A percentile compares a stretch with the other conserved stretches of the same genome.
Evolutionary conservation across 1,284 basidiomycete species (phyloP).

Genomic region (Ceratobasidium sp.): DNA sequence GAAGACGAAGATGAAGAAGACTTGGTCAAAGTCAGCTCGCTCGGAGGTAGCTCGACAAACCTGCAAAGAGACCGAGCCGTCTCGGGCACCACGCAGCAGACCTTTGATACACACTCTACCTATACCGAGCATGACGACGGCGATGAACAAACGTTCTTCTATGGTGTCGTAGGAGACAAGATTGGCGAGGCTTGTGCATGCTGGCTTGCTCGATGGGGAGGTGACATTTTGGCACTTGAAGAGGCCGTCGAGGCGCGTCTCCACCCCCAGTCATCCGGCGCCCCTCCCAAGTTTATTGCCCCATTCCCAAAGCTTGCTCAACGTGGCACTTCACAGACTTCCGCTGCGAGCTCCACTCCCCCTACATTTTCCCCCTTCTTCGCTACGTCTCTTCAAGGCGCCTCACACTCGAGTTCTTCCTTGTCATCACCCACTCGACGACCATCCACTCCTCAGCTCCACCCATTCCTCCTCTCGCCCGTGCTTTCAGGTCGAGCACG

Average conservation of each 20-base stretch:
- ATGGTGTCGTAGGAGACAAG: constrained; percentile 84
- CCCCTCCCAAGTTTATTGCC: constrained; percentile 37
- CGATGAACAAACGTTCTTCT: constrained; percentile 60
- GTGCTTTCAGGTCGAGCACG: neutral
- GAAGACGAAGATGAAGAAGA: constrained; percentile 47
- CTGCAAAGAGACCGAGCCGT: constrained; percentile 7
- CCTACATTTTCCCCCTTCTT: constrained; percentile 25
- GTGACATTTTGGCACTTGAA: constrained; percentile 77
- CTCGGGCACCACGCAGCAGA: constrained; percentile 8
- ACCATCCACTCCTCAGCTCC: neutral
- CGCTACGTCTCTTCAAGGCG: constrained; percentile 7
- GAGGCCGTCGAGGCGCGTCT: constrained; percentile 48
- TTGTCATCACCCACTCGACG: constrained; percentile 32
- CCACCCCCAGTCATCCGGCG: neutral
- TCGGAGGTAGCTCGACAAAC: neutral
- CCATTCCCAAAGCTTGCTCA: constrained; percentile 9
- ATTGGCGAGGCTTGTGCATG: constrained; percentile 89
- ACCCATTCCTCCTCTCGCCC: neutral
- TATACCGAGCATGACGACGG: constrained; percentile 36
- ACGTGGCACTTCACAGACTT: neutral
- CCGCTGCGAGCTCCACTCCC: constrained; percentile 3
- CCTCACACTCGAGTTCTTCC: constrained; percentile 42
- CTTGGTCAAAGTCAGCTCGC: constrained; percentile 45
- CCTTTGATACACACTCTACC: constrained; percentile 11
- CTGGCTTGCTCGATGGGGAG: constrained; percentile 88